Evolutionary conservation across 306 rosid species (phyloP).

Genomic region (Vachellia pachyceras): DNA sequence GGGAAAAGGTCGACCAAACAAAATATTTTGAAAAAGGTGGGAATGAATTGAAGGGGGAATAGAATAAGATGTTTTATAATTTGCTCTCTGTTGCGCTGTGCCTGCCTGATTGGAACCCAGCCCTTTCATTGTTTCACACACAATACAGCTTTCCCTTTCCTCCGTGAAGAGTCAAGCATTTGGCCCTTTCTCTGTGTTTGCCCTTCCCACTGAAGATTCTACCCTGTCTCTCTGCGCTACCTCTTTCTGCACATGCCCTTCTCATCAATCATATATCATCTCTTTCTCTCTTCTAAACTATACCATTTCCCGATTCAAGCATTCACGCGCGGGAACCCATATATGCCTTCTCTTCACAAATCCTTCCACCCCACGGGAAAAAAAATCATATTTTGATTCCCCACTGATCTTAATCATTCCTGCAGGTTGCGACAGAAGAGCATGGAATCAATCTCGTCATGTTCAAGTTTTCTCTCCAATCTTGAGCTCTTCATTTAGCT

Average conservation of each 20-base stretch:
- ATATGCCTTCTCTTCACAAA: neutral
- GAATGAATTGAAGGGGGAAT: neutral
- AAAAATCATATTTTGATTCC: neutral
- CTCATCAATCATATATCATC: neutral
- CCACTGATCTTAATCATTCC: neutral
- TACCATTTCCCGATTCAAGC: neutral
- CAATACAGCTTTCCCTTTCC: neutral
- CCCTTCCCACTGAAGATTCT: slow-evolving; percentile 39
- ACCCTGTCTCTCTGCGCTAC: slow-evolving; percentile 12
- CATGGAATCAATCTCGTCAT: neutral
- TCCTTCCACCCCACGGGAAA: neutral
- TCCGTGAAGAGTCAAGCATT: slow-evolving; percentile 16
- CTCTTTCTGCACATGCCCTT: slow-evolving; percentile 41
- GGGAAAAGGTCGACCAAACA: slow-evolving; percentile 41
- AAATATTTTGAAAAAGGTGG: slow-evolving; percentile 1
- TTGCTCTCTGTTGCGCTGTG: too few species aligned
- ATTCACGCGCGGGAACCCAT: slow-evolving; percentile 6
- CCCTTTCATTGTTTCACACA: neutral
- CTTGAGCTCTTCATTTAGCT: neutral
- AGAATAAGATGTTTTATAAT: neutral
- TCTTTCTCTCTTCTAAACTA: neutral
- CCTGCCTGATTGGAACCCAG: slow-evolving; percentile 37
- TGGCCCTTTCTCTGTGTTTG: slow-evolving; percentile 50
- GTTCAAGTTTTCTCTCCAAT: neutral
- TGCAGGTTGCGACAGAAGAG: neutral